Evolutionary conservation across 2,329 filamentous ascomycete species (phyloP).

Genomic region (Diaporthe capsici): DNA sequence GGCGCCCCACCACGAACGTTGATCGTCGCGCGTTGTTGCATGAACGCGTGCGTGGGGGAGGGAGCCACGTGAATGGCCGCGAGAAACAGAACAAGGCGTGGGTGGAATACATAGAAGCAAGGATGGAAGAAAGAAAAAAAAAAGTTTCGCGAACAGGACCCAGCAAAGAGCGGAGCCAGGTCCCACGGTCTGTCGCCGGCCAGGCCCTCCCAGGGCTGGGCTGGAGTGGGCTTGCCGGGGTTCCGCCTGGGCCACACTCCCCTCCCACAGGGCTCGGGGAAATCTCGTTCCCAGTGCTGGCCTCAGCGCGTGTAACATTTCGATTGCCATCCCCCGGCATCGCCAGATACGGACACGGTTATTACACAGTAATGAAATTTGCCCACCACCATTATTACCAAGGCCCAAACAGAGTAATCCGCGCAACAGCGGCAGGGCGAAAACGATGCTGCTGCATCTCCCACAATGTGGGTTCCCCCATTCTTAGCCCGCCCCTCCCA

Average conservation of each 20-base stretch:
- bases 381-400: constrained; percentile 9
- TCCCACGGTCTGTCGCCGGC: constrained; percentile 11
- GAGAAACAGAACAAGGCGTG: neutral
- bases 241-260: neutral
- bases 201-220: constrained; percentile 29
- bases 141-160: neutral
- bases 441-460: neutral
- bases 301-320: neutral
- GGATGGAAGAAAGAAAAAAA: neutral
- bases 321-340: neutral
- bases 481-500: constrained; percentile 10
- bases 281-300: neutral
- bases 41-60: neutral
- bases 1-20: neutral
- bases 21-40: constrained; percentile 6
- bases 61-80: constrained; percentile 25
- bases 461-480: neutral
- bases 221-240: neutral
- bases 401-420: neutral
- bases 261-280: constrained; percentile 3
- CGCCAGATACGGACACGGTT: neutral
- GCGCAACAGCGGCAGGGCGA: neutral
- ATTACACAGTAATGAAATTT: neutral
- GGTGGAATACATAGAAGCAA: neutral
- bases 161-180: neutral